Evolutionary conservation across 1,139 yeast genomes (phyloP), one percentile per base, ranked within the genome.

Genomic region (Suhomyces coccinellae): DNA sequence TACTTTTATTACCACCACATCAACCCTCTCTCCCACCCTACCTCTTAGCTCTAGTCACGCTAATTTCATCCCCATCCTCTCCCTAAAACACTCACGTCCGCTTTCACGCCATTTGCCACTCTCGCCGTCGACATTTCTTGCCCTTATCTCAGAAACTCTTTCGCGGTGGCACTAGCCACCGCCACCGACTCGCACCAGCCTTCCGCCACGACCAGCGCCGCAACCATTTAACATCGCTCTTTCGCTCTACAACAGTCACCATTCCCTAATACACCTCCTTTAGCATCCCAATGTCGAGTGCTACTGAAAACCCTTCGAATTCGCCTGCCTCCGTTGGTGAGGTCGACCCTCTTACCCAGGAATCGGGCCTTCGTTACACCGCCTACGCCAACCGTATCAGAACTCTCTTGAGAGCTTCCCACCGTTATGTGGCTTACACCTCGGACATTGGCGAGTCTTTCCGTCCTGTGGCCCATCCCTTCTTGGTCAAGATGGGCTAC

Each of bases 361-460:
- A 82, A 45, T 68, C 82, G 11, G 69, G 67, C 40, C 62, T 85
- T 39, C 81, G 95, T 73, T 87, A 87, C 57, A 89, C 95, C 4
- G 95, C 93, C 14, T 87, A 87, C 59, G 90, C 91, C 51, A 83
- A 84, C 58, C 68, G 95, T 57, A 61, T 85, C 43, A 72, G 90
- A 63, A 82, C 88, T 28, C 83, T 87, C 51, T 70, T 86, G 45
- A 59, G 75, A 44, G 90, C 95, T 7, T 80, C 91, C n/a, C 93
- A 85, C 59, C 69, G 96, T 54, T 87, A 87, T 58, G 88, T 87
- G 22, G 96, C 96, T 2, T 87, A 87, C 63, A 87, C 95, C 6
- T 85, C 93, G 0, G 96, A 87, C 60, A 82, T 87, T 52, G 96
- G 96, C 20, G 96, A 87, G 61, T 85, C 93, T n/a, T 87, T 87